These are phyloP conservation scores for Vicia villosa DNA, from an alignment of 306 rosid genomes.

Conservation along the genomic window DNA sequence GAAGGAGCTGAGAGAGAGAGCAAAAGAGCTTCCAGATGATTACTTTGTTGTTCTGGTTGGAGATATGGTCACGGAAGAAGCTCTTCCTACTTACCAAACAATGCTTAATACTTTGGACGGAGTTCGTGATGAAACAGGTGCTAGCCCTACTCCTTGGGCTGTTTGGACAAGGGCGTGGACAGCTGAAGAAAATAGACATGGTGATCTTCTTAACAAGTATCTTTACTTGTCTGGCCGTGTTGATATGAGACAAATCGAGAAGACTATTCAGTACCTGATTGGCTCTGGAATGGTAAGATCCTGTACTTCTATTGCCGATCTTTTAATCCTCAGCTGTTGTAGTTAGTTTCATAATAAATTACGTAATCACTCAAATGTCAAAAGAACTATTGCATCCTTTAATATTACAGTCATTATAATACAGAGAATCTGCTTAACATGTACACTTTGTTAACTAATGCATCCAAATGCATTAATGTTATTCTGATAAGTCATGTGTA, in stretches of 20 bases:
- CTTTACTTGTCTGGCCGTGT: constrained; percentile 89
- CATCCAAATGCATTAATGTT: constrained; percentile 11
- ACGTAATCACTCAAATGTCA: background rate
- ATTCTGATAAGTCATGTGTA: background rate
- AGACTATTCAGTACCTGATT: constrained; percentile 86
- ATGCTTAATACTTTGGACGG: constrained; percentile 92
- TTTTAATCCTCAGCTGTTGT: constrained; percentile 10
- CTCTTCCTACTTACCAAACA: constrained; percentile 92
- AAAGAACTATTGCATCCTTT: background rate
- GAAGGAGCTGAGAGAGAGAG: constrained; percentile 74
- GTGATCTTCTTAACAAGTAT: constrained; percentile 91
- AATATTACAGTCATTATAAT: constrained; percentile 18
- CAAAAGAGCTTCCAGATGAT: constrained; percentile 85
- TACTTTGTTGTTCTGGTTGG: constrained; percentile 88
- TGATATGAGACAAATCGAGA: constrained; percentile 91
- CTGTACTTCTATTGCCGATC: background rate
- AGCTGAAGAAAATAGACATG: constrained; percentile 93
- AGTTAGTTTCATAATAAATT: constrained; percentile 27
- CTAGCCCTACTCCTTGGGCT: constrained; percentile 89
- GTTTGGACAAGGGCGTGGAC: constrained; percentile 99
- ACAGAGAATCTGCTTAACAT: constrained; percentile 8
- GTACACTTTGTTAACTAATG: background rate
- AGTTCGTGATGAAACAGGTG: constrained; percentile 91
- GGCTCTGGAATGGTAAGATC: constrained; percentile 90
- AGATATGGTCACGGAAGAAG: constrained; percentile 94